Evolutionary conservation across 2,329 filamentous ascomycete species (phyloP).

Genomic region (Ceratocystis harringtonii): DNA sequence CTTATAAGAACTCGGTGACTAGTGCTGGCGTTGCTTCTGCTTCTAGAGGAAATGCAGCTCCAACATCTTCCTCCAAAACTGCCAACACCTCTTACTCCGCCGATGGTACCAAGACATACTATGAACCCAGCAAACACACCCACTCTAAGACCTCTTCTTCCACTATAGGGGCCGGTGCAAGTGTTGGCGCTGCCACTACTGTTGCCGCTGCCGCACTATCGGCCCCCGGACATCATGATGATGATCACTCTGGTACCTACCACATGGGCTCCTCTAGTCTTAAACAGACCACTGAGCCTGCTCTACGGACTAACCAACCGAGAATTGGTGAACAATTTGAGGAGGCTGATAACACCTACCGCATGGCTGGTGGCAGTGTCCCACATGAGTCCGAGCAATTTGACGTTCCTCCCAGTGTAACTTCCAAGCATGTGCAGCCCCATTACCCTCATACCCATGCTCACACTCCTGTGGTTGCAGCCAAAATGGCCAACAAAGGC

Average conservation of each 20-base stretch:
- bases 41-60: background rate
- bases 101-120: constrained; percentile 11
- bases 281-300: constrained; percentile 9
- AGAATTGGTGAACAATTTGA: background rate
- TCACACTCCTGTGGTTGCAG: background rate
- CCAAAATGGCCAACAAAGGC: background rate
- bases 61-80: background rate
- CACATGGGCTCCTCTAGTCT: background rate
- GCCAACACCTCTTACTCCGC: background rate
- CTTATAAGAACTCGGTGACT: constrained; percentile 7
- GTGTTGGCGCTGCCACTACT: background rate
- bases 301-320: constrained; percentile 1
- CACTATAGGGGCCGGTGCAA: background rate
- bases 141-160: background rate
- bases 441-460: background rate
- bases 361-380: constrained; percentile 10
- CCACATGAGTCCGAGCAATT: constrained; percentile 2
- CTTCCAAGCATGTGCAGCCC: constrained; percentile 5
- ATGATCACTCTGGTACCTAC: constrained; percentile 4
- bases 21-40: constrained; percentile 5
- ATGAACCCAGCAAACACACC: background rate
- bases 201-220: constrained; percentile 1
- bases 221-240: constrained; percentile 7
- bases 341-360: constrained; percentile 3
- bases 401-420: constrained; percentile 6